Percentiles rank a stretch among this genome's conserved stretches.
These are phyloP conservation scores for Penicillium turbatum DNA, from an alignment of 495 filamentous ascomycete species.

Conservation along the genomic window DNA sequence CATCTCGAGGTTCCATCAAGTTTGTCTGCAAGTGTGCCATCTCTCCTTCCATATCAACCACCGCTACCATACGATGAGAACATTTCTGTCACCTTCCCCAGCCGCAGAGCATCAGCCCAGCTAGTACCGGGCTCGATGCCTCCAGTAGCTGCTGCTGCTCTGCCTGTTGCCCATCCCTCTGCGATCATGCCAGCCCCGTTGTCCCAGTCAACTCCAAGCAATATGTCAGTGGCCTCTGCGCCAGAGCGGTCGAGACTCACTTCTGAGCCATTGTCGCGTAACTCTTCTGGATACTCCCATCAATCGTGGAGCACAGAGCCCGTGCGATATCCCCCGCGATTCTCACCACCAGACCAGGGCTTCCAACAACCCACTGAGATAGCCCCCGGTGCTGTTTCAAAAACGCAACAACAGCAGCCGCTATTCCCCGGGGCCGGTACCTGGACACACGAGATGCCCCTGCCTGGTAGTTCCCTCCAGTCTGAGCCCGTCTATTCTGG, in stretches of 20 bases:
- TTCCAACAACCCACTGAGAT: constrained; percentile 11
- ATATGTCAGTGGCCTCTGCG: constrained; percentile 15
- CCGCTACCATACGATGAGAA: constrained; percentile 32
- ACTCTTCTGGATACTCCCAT: constrained; percentile 32
- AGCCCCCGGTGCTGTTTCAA: constrained; percentile 1
- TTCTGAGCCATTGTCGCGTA: constrained; percentile 32
- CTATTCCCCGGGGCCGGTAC: constrained; percentile 17
- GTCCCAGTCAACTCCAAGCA: constrained; percentile 20
- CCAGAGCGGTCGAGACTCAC: constrained; percentile 21
- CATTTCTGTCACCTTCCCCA: constrained; percentile 21
- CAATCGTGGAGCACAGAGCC: constrained; percentile 43
- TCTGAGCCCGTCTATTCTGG: constrained; percentile 21
- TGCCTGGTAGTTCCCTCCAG: constrained; percentile 18
- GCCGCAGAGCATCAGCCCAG: constrained; percentile 9
- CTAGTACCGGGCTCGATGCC: not conserved
- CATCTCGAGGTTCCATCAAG: constrained; percentile 19
- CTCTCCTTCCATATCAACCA: constrained; percentile 20
- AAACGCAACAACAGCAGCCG: constrained; percentile 17
- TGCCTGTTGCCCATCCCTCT: constrained; percentile 31
- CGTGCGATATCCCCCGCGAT: constrained; percentile 25
- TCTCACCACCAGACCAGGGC: constrained; percentile 26
- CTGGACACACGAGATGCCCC: constrained; percentile 20
- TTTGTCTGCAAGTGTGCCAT: constrained; percentile 32
- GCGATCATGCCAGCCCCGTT: constrained; percentile 39
- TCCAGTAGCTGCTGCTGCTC: not conserved